Evolutionary conservation across 2,329 filamentous ascomycete genomes (phyloP).

Genomic region (Pleoardoris graminearum): DNA sequence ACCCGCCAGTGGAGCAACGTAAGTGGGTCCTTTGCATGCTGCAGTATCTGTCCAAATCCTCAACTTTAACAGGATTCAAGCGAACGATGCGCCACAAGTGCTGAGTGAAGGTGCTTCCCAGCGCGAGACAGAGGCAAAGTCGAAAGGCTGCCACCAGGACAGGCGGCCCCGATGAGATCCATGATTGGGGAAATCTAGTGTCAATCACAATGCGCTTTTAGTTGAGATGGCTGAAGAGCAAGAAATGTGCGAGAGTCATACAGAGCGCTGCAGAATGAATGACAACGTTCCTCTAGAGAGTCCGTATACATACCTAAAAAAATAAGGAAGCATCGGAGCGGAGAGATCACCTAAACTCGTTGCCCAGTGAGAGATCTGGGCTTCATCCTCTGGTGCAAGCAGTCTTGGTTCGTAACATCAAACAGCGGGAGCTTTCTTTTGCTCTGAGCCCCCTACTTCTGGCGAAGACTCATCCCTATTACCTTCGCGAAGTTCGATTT

Average conservation of each 20-base stretch:
- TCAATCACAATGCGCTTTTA: conserved; percentile 6
- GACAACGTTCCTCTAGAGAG: background rate
- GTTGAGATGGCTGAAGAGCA: conserved; percentile 8
- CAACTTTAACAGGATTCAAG: background rate
- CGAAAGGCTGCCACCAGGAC: conserved; percentile 7
- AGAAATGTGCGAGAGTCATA: conserved; percentile 3
- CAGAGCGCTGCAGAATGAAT: background rate
- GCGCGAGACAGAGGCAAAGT: conserved; percentile 1
- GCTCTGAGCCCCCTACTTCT: too few species aligned
- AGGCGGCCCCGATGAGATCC: conserved; percentile 4
- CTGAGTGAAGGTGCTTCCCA: conserved; percentile 10
- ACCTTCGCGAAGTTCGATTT: too few species aligned
- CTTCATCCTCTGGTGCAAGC: background rate
- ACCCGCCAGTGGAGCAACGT: background rate
- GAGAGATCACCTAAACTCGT: background rate
- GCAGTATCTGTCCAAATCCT: conserved; percentile 1
- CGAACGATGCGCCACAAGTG: conserved; percentile 7
- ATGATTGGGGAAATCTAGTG: conserved; percentile 2
- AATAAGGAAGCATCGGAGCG: background rate
- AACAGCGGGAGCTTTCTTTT: too few species aligned
- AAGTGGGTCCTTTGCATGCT: background rate
- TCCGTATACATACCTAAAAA: background rate
- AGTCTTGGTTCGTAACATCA: too few species aligned
- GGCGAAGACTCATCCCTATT: too few species aligned
- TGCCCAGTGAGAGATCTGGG: background rate